These are phyloP conservation scores for Solanum chiquidenum DNA, from an alignment of 257 asterid species.

Conservation along the genomic window DNA sequence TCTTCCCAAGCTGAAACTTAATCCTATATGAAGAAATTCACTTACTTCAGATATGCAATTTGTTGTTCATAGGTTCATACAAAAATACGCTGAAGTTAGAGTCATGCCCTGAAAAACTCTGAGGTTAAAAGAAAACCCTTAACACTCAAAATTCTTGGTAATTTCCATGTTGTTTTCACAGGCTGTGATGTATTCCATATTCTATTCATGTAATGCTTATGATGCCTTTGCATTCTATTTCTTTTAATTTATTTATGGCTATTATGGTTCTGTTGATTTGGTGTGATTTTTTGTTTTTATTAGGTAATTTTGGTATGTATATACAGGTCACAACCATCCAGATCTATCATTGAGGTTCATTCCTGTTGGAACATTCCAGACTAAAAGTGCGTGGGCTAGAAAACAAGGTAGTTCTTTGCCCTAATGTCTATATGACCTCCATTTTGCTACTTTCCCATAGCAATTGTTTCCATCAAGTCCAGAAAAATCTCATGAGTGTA, in stretches of 20 bases:
- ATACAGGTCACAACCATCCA: neutral
- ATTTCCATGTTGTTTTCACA: neutral
- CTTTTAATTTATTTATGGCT: neutral
- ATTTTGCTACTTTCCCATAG: neutral
- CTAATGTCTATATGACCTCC: neutral
- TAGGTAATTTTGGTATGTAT: neutral
- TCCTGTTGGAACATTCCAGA: slow-evolving; percentile 5
- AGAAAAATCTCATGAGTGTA: neutral
- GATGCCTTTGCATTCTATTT: neutral
- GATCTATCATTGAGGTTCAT: neutral
- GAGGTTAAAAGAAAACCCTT: neutral
- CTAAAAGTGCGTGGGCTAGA: neutral
- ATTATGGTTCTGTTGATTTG: neutral
- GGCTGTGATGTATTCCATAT: neutral
- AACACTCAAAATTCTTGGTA: neutral
- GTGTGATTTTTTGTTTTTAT: neutral
- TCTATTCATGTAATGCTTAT: neutral
- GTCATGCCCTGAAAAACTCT: neutral
- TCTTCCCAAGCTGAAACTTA: neutral
- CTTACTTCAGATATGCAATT: neutral
- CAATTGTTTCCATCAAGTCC: neutral
- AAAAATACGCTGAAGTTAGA: neutral
- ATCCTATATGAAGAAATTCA: neutral
- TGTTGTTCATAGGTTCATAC: neutral
- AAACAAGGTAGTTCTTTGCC: neutral